These are phyloP conservation scores for Cicer pinnatifidum DNA, from an alignment of 306 rosid genomes.

Conservation along the genomic window DNA sequence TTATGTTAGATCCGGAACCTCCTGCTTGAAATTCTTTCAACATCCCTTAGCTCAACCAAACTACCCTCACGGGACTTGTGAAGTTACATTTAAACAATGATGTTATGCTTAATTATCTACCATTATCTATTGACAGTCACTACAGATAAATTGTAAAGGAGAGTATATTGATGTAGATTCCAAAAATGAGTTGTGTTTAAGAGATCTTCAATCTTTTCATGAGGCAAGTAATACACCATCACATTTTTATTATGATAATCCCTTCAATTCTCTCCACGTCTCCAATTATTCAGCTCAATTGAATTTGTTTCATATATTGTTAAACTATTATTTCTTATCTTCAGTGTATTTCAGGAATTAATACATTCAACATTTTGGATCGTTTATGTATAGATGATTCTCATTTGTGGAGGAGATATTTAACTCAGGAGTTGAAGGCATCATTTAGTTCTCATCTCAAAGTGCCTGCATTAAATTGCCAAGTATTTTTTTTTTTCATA, in stretches of 20 bases:
- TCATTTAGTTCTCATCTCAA: conserved; percentile 25
- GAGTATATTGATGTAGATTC: conserved; percentile 45
- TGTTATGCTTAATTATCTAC: background rate
- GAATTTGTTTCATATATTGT: background rate
- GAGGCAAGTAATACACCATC: conserved; percentile 41
- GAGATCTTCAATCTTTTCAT: conserved; percentile 37
- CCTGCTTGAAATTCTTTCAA: too few relatives aligned
- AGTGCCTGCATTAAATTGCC: conserved; percentile 46
- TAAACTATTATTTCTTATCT: conserved; percentile 6
- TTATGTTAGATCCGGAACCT: too few relatives aligned
- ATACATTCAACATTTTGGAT: conserved; percentile 38
- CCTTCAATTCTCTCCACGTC: background rate
- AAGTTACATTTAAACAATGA: background rate
- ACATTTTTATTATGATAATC: background rate
- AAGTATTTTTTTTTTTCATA: conserved; percentile 39
- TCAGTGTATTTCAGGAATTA: conserved; percentile 55
- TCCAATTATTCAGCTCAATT: background rate
- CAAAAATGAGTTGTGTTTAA: conserved; percentile 46
- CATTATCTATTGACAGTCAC: conserved; percentile 46
- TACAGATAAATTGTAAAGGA: conserved; percentile 56
- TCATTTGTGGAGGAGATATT: conserved; percentile 40
- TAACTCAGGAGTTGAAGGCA: conserved; percentile 19
- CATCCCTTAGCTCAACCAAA: too few relatives aligned
- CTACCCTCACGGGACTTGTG: background rate
- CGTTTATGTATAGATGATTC: conserved; percentile 33